Evolutionary conservation across 2,329 filamentous ascomycete genomes (phyloP).

Genomic region (Ophiobolus disseminans): DNA sequence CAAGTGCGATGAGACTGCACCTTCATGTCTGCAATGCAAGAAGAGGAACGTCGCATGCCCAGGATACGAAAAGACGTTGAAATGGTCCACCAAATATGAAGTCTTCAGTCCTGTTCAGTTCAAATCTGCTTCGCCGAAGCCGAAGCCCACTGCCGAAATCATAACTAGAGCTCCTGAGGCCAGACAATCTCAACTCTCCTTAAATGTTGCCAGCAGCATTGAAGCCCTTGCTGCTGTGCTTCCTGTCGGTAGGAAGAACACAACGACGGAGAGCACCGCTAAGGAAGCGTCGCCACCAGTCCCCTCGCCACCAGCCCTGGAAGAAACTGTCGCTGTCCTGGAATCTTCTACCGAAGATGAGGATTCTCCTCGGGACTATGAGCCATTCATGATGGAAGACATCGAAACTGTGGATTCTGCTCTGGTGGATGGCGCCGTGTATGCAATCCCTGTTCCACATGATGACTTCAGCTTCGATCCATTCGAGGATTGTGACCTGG

Average conservation of each 20-base stretch:
- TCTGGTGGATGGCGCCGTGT: slow-evolving; percentile 33
- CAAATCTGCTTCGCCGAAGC: slow-evolving; percentile 25
- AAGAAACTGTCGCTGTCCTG: slow-evolving; percentile 22
- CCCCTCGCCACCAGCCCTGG: slow-evolving; percentile 27
- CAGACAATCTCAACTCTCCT: slow-evolving; percentile 26
- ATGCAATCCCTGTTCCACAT: slow-evolving; percentile 27
- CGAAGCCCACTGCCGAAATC: slow-evolving; percentile 13
- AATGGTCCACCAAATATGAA: slow-evolving; percentile 59
- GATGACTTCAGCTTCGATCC: slow-evolving; percentile 36
- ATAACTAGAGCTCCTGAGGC: slow-evolving; percentile 12
- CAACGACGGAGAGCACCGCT: slow-evolving; percentile 16
- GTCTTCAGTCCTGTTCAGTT: slow-evolving; percentile 48
- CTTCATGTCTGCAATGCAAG: slow-evolving; percentile 53
- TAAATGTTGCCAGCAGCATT: slow-evolving; percentile 43
- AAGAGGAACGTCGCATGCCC: slow-evolving; percentile 54
- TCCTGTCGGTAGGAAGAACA: slow-evolving; percentile 36
- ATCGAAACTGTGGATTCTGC: slow-evolving; percentile 30
- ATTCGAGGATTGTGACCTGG: slow-evolving; percentile 39
- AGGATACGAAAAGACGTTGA: slow-evolving; percentile 56
- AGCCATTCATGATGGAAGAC: slow-evolving; percentile 35
- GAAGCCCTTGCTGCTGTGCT: slow-evolving; percentile 48
- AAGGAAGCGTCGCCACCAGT: slow-evolving; percentile 25
- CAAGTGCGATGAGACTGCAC: slow-evolving; percentile 56
- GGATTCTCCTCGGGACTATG: slow-evolving; percentile 31
- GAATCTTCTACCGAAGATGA: slow-evolving; percentile 37